A percentile compares a stretch with the other conserved stretches of the same genome.
Evolutionary conservation across 1,139 yeast species (phyloP).

Genomic region (Yamadazyma conglobata): DNA sequence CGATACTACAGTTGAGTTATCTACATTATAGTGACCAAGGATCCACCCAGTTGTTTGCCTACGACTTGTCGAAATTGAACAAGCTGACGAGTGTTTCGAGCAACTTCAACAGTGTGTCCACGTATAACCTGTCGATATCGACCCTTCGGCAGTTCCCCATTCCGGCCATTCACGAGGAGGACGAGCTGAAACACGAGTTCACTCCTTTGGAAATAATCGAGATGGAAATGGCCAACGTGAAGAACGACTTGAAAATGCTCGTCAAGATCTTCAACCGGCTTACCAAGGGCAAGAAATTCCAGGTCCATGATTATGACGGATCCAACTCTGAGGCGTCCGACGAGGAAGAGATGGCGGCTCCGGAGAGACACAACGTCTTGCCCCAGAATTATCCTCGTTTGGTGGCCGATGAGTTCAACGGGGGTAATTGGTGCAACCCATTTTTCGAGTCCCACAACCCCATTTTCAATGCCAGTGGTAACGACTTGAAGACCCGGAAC

Average conservation of each 20-base stretch:
- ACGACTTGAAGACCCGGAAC: conserved; percentile 40
- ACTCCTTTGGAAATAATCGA: conserved; percentile 37
- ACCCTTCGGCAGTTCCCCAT: conserved; percentile 23
- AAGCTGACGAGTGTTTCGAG: conserved; percentile 23
- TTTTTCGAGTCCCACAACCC: conserved; percentile 46
- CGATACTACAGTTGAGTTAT: conserved; percentile 48
- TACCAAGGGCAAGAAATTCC: conserved; percentile 32
- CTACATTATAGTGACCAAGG: conserved; percentile 27
- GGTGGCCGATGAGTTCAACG: conserved; percentile 59
- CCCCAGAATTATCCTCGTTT: conserved; percentile 73
- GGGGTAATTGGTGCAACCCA: conserved; percentile 74
- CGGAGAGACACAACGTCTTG: conserved; percentile 36
- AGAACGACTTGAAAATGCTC: conserved; percentile 28
- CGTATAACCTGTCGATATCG: conserved; percentile 22
- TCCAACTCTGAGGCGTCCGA: conserved; percentile 33
- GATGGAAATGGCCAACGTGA: conserved; percentile 32
- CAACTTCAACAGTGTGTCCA: conserved; percentile 16
- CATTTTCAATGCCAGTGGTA: conserved; percentile 43
- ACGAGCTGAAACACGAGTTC: conserved; percentile 10
- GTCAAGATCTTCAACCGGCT: conserved; percentile 28
- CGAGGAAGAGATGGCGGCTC: conserved; percentile 22
- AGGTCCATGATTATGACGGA: conserved; percentile 35
- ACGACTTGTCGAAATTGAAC: conserved; percentile 31
- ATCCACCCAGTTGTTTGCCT: conserved; percentile 30
- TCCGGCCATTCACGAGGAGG: conserved; percentile 7